Percentiles rank a stretch among this genome's conserved stretches.
phyloP scores from a whole-genome alignment of 2,329 filamentous ascomycete species.

The Helotiales sp. region DNA sequence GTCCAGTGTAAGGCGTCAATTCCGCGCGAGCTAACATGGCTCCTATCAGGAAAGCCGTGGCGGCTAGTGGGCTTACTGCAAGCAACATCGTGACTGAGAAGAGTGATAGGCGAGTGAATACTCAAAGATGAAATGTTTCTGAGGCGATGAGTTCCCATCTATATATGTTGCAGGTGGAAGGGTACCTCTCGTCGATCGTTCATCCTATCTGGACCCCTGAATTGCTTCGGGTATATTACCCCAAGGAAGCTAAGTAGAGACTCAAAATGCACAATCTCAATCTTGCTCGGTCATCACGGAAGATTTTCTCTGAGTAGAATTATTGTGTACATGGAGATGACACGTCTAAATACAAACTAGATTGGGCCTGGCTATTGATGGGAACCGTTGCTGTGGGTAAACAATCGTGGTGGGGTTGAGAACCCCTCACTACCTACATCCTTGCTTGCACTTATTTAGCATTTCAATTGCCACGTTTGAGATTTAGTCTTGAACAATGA shows the following conservation, averaged over 20 bases:
- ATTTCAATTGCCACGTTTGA: background rate
- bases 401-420: background rate
- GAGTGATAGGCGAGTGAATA: background rate
- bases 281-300: background rate
- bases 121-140: background rate
- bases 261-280: background rate
- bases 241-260: background rate
- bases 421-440: background rate
- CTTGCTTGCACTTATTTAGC: no score
- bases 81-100: background rate
- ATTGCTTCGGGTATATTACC: constrained; percentile 6
- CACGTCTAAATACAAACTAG: background rate
- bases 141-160: background rate
- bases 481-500: background rate
- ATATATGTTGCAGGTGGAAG: background rate
- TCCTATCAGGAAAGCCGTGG: background rate
- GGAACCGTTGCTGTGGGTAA: background rate
- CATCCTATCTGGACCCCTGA: background rate
- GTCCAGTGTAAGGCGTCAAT: constrained; percentile 5
- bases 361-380: background rate
- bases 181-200: background rate
- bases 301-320: background rate
- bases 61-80: background rate
- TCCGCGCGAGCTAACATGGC: background rate
- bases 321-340: background rate